Percentiles rank a stretch among this genome's conserved stretches.
phyloP scores from a whole-genome alignment of 129 eudicot genomes.

The Apium graveolens region DNA sequence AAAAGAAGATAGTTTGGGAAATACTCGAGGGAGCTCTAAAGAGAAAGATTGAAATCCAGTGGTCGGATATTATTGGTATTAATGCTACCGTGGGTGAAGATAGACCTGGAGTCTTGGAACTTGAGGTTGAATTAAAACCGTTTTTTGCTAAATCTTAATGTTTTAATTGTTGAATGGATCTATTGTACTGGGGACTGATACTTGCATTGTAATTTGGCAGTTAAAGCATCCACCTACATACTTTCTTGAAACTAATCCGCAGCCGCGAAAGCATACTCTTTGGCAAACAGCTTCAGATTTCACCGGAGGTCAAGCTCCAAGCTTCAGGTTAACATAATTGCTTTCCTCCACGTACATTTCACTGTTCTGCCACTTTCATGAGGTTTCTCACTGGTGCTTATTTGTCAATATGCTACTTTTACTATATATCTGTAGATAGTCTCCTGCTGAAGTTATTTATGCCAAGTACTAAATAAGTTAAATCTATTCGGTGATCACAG shows the following conservation, averaged over 20 bases:
- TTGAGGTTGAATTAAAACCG: conserved; percentile 34
- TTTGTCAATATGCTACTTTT: no score
- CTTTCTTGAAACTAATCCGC: conserved; percentile 56
- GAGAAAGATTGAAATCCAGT: conserved; percentile 72
- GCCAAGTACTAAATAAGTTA: no score
- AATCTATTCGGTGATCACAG: no score
- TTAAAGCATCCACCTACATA: conserved; percentile 43
- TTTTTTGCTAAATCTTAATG: no score
- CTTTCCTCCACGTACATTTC: neutral
- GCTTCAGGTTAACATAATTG: neutral
- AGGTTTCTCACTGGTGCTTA: no score
- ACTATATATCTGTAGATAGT: no score
- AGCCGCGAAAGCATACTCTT: conserved; percentile 75
- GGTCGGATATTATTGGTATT: conserved; percentile 64
- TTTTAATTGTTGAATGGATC: neutral
- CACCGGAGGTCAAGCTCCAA: conserved; percentile 53
- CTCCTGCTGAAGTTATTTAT: no score
- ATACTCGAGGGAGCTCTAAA: conserved; percentile 55
- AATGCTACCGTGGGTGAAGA: conserved; percentile 26
- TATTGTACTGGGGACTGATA: neutral
- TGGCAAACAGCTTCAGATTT: conserved; percentile 59
- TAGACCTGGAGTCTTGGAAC: conserved; percentile 34
- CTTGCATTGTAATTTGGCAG: conserved; percentile 22
- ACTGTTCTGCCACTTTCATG: neutral
- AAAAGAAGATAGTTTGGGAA: conserved; percentile 82